phyloP scores from a whole-genome alignment of 2,329 filamentous ascomycete species.

The Shiraia sp. region DNA sequence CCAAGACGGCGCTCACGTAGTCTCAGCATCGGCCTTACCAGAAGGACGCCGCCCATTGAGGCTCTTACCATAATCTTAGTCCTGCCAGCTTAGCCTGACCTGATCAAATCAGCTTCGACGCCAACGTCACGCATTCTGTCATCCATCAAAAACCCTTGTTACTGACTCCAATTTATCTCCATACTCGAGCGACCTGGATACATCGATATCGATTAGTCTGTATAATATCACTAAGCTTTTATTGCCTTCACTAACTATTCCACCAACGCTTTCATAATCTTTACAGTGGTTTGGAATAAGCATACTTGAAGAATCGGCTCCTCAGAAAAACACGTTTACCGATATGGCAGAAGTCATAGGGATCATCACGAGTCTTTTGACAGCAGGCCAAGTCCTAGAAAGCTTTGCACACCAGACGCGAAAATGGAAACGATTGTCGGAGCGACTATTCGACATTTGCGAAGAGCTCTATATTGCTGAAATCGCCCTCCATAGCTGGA shows the following conservation, averaged over 20 bases:
- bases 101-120: not conserved
- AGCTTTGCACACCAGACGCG: conserved; percentile 22
- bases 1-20: conserved; percentile 18
- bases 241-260: too few relatives aligned
- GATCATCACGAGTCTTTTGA: conserved; percentile 18
- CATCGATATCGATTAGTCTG: too few relatives aligned
- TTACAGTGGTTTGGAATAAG: not conserved
- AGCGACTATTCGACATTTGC: conserved; percentile 27
- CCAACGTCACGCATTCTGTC: not conserved
- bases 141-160: not conserved
- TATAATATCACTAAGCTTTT: too few relatives aligned
- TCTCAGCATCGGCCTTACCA: conserved; percentile 11
- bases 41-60: conserved; percentile 11
- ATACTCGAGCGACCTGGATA: too few relatives aligned
- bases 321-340: not conserved
- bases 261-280: not conserved
- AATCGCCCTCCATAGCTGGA: conserved; percentile 26
- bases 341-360: conserved; percentile 26
- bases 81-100: conserved; percentile 8
- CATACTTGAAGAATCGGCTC: not conserved
- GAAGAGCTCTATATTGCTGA: conserved; percentile 23
- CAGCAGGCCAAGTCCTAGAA: conserved; percentile 18
- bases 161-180: not conserved
- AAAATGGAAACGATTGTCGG: conserved; percentile 22
- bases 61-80: conserved; percentile 4